Percentiles rank a stretch among this genome's conserved stretches.
These are phyloP conservation scores for Phalaenopsis equestris DNA, from an alignment of 106 monocot species.

Conservation along the genomic window DNA sequence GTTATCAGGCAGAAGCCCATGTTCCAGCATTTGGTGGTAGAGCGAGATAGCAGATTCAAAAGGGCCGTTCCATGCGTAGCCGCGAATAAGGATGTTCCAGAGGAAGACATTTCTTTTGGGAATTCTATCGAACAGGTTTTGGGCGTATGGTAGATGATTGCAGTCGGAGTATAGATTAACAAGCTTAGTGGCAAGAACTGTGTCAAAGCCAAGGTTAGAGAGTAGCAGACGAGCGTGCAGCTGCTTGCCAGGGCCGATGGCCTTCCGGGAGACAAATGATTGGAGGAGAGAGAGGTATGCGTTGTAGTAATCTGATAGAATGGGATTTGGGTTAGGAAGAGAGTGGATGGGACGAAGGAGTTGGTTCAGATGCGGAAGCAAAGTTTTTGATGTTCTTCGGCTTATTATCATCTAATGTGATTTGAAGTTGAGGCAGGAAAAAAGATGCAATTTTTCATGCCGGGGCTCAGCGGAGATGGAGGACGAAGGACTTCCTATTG, in stretches of 20 bases:
- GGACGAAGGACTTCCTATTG: too few relatives aligned
- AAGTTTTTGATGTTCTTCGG: background rate
- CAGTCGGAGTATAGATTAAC: conserved; percentile 37
- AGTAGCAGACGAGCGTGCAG: conserved; percentile 62
- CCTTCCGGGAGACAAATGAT: conserved; percentile 23
- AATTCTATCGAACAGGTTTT: conserved; percentile 51
- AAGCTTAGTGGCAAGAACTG: conserved; percentile 42
- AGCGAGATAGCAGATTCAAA: conserved; percentile 26
- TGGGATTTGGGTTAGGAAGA: background rate
- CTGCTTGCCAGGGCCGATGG: conserved; percentile 39
- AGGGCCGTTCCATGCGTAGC: conserved; percentile 24
- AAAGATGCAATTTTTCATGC: background rate
- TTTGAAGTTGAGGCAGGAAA: background rate
- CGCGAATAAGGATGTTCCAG: conserved; percentile 75
- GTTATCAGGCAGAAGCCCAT: conserved; percentile 50
- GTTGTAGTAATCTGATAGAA: background rate
- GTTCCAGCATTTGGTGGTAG: conserved; percentile 36
- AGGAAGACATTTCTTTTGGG: conserved; percentile 40
- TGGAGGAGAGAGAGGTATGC: conserved; percentile 38
- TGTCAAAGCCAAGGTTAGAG: conserved; percentile 39
- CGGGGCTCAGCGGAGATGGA: too few relatives aligned
- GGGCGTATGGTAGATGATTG: conserved; percentile 26
- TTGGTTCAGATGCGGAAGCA: background rate
- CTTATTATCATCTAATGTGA: background rate
- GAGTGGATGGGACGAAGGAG: background rate